phyloP scores from a whole-genome alignment of 2,329 filamentous ascomycete genomes.

The Polytolypa hystricis region DNA sequence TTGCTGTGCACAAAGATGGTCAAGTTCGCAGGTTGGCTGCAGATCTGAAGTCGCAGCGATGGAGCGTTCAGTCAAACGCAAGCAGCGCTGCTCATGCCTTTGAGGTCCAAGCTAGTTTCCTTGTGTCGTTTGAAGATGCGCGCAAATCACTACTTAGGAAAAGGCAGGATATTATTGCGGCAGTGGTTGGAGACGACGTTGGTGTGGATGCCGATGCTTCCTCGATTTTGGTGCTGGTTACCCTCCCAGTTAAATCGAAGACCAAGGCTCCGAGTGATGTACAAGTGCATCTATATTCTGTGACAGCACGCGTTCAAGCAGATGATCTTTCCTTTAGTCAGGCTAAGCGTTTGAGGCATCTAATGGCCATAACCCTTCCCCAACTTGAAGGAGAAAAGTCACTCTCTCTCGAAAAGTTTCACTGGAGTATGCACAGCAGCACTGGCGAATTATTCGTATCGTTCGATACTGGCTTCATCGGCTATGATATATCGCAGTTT shows the following conservation, averaged over 20 bases:
- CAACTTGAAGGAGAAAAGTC: constrained; percentile 18
- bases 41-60: constrained; percentile 29
- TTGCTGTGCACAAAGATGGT: constrained; percentile 36
- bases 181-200: constrained; percentile 24
- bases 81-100: constrained; percentile 18
- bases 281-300: constrained; percentile 29
- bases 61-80: constrained; percentile 27
- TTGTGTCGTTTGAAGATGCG: constrained; percentile 32
- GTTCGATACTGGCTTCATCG: constrained; percentile 29
- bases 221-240: constrained; percentile 30
- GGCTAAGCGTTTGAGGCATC: constrained; percentile 25
- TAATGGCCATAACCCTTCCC: constrained; percentile 27
- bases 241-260: constrained; percentile 23
- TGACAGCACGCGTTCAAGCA: constrained; percentile 19
- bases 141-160: constrained; percentile 30
- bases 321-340: constrained; percentile 17
- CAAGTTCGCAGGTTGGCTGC: constrained; percentile 29
- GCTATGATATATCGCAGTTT: constrained; percentile 34
- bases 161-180: constrained; percentile 28
- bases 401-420: constrained; percentile 17
- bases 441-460: constrained; percentile 30
- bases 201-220: constrained; percentile 19
- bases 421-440: constrained; percentile 31
- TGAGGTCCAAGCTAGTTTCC: constrained; percentile 25
- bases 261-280: constrained; percentile 24